Conservation (phyloP, 495 filamentous ascomycete species). For the Barbatosphaeria neglecta region DNA sequence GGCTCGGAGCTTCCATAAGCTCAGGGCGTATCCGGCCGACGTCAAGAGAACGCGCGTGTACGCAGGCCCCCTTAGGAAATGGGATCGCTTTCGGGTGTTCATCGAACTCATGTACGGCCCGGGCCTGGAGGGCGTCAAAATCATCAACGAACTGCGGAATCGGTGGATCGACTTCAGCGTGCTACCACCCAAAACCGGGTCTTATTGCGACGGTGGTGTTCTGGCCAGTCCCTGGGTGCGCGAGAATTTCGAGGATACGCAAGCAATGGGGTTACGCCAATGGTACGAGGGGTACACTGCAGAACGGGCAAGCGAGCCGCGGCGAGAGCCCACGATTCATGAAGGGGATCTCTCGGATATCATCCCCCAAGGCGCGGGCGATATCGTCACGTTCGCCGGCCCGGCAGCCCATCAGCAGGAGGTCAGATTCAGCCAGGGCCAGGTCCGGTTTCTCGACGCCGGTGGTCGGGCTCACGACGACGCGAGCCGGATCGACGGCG, state of each 20-base stretch:
- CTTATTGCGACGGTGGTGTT: conserved; percentile 13
- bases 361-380: conserved; percentile 17
- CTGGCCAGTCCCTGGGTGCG: conserved; percentile 29
- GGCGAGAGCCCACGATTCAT: conserved; percentile 13
- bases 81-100: conserved; percentile 28
- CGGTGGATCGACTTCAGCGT: conserved; percentile 25
- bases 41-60: conserved; percentile 34
- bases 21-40: conserved; percentile 31
- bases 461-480: conserved; percentile 7
- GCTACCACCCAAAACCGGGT: conserved; percentile 23
- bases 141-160: conserved; percentile 27
- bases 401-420: conserved; percentile 25
- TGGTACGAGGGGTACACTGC: conserved; percentile 20
- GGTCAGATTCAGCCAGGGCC: conserved; percentile 18
- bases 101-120: conserved; percentile 34
- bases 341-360: conserved; percentile 11
- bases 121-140: conserved; percentile 19
- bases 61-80: conserved; percentile 30
- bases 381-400: conserved; percentile 22
- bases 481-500: conserved; percentile 6
- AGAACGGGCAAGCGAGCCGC: conserved; percentile 4
- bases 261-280: conserved; percentile 11
- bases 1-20: conserved; percentile 19
- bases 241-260: conserved; percentile 13
- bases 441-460: conserved; percentile 13